Conservation (phyloP, 352 stramenopile species). For the Phytophthora megakarya region DNA sequence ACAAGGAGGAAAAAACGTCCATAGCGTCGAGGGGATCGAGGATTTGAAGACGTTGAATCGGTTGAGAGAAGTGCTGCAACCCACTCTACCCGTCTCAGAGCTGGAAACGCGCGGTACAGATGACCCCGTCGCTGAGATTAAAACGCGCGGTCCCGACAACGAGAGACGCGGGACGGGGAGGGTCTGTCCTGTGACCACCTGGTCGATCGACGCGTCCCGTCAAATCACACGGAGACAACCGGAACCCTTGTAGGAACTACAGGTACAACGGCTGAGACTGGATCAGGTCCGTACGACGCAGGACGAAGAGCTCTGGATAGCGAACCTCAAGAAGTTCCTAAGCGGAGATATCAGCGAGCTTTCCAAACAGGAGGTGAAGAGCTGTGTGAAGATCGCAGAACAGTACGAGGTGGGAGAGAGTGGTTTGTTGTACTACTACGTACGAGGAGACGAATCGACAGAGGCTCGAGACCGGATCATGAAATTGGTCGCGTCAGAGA, state of each 20-base stretch:
- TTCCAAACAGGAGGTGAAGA: background rate
- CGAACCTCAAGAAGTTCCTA: conserved; percentile 6
- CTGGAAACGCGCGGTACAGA: background rate
- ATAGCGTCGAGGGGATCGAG: background rate
- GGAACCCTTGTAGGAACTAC: background rate
- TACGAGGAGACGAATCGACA: no score
- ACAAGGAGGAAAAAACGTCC: background rate
- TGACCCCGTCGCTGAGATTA: no score
- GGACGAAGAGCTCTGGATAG: conserved; percentile 4
- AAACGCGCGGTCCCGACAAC: no score
- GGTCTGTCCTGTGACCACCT: background rate
- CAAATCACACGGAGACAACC: background rate
- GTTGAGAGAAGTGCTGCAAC: background rate
- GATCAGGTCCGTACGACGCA: conserved; percentile 2
- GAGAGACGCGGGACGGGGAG: no score
- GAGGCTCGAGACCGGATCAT: no score
- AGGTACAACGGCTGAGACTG: background rate
- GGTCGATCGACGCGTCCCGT: background rate
- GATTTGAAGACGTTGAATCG: background rate
- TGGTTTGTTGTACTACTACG: no score
- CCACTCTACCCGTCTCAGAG: no score
- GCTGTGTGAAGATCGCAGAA: no score
- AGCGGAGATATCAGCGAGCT: background rate
- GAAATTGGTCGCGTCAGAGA: no score
- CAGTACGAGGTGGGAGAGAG: no score